A percentile compares a stretch with the other conserved stretches of the same genome.
These are phyloP conservation scores for Endoconidiophora laricicola DNA, from an alignment of 2,329 filamentous ascomycete species.

Conservation along the genomic window DNA sequence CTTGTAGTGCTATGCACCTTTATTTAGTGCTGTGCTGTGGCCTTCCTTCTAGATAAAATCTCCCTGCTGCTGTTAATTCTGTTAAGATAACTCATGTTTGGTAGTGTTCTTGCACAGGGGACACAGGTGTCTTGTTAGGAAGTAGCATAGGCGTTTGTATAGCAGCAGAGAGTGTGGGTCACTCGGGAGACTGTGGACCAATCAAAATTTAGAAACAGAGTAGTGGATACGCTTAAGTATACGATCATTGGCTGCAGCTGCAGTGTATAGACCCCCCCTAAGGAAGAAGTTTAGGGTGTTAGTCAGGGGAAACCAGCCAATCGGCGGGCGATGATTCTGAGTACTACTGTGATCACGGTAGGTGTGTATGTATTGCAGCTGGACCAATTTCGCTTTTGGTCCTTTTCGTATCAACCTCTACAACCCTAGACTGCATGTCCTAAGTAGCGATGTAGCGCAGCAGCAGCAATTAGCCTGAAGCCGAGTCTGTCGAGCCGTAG, in stretches of 20 bases:
- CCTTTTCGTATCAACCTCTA: constrained; percentile 10
- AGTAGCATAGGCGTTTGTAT: neutral
- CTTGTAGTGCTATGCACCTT: neutral
- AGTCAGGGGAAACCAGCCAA: constrained; percentile 6
- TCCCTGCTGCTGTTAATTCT: neutral
- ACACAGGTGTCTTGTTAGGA: neutral
- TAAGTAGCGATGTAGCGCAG: too few species aligned
- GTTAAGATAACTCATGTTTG: neutral
- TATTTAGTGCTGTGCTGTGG: neutral
- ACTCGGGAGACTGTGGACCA: neutral
- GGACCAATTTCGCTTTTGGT: constrained; percentile 13
- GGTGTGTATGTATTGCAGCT: neutral
- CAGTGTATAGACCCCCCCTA: constrained; percentile 3
- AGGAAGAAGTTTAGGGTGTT: constrained; percentile 1
- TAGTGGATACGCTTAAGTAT: neutral
- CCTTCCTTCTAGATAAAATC: constrained; percentile 1
- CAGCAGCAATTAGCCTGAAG: too few species aligned
- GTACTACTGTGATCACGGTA: neutral
- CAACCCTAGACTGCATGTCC: neutral
- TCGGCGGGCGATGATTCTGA: neutral
- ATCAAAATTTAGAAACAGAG: neutral
- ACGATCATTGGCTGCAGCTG: neutral
- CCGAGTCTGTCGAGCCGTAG: too few species aligned
- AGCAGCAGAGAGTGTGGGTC: neutral
- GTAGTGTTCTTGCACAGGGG: neutral